Base-by-base conservation (phyloP, 441 rosid genomes). In the Gossypium gossypioides region DNA sequence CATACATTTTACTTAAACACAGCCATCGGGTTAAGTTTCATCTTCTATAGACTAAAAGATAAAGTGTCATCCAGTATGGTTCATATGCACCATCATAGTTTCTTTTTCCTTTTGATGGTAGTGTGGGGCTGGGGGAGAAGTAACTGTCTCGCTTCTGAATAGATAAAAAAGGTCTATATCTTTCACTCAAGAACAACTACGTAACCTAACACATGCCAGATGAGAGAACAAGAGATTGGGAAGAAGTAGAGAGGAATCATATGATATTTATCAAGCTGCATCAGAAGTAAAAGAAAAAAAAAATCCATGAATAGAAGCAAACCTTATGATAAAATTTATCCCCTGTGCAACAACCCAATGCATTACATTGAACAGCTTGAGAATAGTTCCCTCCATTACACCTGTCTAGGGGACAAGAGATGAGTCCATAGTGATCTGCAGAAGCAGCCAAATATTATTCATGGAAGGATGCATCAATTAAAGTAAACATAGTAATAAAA, bases 281-380 rank as follows among this genome's bases (percentile, higher is more conserved):
- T 29, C 25, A 68, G 46, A 51, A 51, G 48, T 29, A 4, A 52
- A 68, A 59, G 7, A 52, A 44, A 66, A 34, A 44, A 19, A 29
- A 68, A 42, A 9, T 10, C 72, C 27, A 76, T 19, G 59, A 63
- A 73, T 32, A 74, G 54, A 76, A 73, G 21, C 78, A 3, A 72
- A 89, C 95, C 95, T 88, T 79, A 60, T 76, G 68, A 71, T 55
- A 70, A 77, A 80, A 54, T 77, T 80, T 72, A 65, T 69, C 61
- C 62, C 74, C 82, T 13, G 56, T 3, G 56, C 69, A 68, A 52
- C 72, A 68, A 52, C 50, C 48, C 60, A 68, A 68, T 16, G 60
- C 78, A 74, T 74, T 77, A 74, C 74, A 76, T 68, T 63, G 70
- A 42, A 76, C 24, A 67, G 74, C 56, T 77, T 62, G 84, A 77